These are phyloP conservation scores for Gossypium longicalyx DNA, from an alignment of 345 rosid genomes.

Conservation along the genomic window DNA sequence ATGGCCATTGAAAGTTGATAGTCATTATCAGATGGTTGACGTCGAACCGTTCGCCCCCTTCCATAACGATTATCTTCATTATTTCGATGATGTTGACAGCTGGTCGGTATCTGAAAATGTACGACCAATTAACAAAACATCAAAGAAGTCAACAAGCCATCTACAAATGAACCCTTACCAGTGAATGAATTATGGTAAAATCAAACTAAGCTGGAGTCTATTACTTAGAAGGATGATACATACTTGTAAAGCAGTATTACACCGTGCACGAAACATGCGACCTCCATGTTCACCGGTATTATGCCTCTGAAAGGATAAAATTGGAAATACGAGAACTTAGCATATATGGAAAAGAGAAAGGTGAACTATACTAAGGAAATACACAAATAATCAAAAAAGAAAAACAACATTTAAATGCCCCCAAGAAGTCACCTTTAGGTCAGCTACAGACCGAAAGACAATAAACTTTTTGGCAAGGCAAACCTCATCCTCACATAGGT, in stretches of 20 bases:
- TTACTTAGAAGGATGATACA: background rate
- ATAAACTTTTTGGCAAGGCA: conserved; percentile 88
- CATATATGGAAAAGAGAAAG: background rate
- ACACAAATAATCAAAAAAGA: background rate
- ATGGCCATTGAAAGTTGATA: background rate
- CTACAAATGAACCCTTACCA: background rate
- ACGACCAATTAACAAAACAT: background rate
- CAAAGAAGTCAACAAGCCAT: background rate
- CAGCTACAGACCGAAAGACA: conserved; percentile 77
- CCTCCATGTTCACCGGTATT: background rate
- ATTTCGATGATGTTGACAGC: background rate
- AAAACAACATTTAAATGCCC: background rate
- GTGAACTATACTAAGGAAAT: background rate
- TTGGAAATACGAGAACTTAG: background rate
- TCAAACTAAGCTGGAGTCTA: background rate
- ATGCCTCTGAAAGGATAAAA: background rate
- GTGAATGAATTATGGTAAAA: background rate
- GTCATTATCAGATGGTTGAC: background rate
- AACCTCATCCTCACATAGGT: conserved; percentile 86
- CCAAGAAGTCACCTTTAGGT: conserved; percentile 64
- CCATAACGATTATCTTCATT: background rate
- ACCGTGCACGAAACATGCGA: background rate
- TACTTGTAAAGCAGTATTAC: background rate
- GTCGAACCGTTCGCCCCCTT: background rate
- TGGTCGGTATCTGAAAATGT: background rate